These are phyloP conservation scores for Pseudohyphozyma bogoriensis DNA, from an alignment of 768 basidiomycete genomes.

Conservation along the genomic window DNA sequence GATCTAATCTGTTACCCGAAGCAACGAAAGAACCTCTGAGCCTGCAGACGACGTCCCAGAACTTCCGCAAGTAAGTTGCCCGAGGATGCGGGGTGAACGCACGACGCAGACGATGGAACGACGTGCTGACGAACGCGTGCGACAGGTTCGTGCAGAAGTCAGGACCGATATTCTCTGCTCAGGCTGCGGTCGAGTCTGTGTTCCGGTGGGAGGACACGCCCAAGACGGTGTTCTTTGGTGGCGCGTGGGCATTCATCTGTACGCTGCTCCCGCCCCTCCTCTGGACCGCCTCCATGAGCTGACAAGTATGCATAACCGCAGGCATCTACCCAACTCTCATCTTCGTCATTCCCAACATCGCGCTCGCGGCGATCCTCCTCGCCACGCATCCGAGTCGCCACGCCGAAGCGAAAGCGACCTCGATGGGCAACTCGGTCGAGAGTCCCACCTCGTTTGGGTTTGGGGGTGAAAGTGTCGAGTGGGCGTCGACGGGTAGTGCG, in stretches of 20 bases:
- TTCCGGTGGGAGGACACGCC: constrained; percentile 30
- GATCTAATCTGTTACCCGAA: too few species aligned
- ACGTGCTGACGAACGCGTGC: too few species aligned
- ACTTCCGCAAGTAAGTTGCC: constrained; percentile 21
- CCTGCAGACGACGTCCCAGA: constrained; percentile 22
- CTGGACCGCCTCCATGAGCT: background rate
- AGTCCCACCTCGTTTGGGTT: too few species aligned
- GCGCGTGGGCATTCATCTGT: constrained; percentile 27
- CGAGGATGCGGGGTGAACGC: background rate
- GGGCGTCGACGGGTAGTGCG: too few species aligned
- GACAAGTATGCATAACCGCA: background rate
- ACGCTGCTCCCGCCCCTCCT: background rate
- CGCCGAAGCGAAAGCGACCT: too few species aligned
- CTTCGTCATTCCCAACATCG: constrained; percentile 18
- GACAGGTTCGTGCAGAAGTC: constrained; percentile 32
- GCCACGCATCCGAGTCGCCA: too few species aligned
- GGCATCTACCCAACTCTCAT: constrained; percentile 17
- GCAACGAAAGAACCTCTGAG: constrained; percentile 24
- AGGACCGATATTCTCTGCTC: constrained; percentile 31
- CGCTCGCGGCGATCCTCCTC: constrained; percentile 16
- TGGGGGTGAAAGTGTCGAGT: too few species aligned
- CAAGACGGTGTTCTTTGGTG: constrained; percentile 31
- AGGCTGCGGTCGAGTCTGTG: constrained; percentile 29
- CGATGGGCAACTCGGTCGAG: too few species aligned
- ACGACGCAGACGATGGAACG: too few species aligned